Evolutionary conservation across 2,329 filamentous ascomycete species (phyloP).

Genomic region (Paramyrothecium roridum): DNA sequence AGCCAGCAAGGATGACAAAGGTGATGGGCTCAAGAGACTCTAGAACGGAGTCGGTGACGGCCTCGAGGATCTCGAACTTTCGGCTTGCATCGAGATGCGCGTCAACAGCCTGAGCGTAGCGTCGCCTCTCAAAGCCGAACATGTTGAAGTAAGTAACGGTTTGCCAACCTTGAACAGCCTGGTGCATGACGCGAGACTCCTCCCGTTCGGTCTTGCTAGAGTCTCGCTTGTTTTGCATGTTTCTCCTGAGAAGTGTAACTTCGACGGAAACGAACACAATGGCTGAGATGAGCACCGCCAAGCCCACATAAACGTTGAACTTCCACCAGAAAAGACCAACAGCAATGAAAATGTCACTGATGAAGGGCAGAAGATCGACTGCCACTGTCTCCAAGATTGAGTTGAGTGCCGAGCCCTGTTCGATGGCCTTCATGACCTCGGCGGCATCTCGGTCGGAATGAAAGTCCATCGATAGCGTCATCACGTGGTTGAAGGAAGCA

Average conservation of each 20-base stretch:
- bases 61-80: constrained; percentile 15
- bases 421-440: constrained; percentile 62
- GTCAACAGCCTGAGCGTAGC: constrained; percentile 21
- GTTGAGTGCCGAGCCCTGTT: constrained; percentile 58
- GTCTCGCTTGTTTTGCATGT: constrained; percentile 33
- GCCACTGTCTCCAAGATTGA: constrained; percentile 56
- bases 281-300: constrained; percentile 27
- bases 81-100: constrained; percentile 14
- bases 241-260: constrained; percentile 29
- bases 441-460: constrained; percentile 64
- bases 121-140: constrained; percentile 22
- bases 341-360: constrained; percentile 59
- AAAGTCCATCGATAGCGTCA: constrained; percentile 68
- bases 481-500: constrained; percentile 63
- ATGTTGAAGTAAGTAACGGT: constrained; percentile 47
- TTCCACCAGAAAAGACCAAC: constrained; percentile 58
- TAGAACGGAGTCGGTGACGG: constrained; percentile 15
- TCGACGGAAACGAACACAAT: constrained; percentile 16
- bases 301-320: constrained; percentile 58
- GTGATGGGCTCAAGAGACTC: constrained; percentile 43
- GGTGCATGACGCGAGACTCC: constrained; percentile 51
- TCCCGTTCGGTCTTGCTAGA: constrained; percentile 38
- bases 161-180: constrained; percentile 58
- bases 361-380: constrained; percentile 58
- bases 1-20: constrained; percentile 22